These are phyloP conservation scores for Yamadazyma atmosphaerica DNA, from an alignment of 1,139 yeast species.

Conservation along the genomic window DNA sequence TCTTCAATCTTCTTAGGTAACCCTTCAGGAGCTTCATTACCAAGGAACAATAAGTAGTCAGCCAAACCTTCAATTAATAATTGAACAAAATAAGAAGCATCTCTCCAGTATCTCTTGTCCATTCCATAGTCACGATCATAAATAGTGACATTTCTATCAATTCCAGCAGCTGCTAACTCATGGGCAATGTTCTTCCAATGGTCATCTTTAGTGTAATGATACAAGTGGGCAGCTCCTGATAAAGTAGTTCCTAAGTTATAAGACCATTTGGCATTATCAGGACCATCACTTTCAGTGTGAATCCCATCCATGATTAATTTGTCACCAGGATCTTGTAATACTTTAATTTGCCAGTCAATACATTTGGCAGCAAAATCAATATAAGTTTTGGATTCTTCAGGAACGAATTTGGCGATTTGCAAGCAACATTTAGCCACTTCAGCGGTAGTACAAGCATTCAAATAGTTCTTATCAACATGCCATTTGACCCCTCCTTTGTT, in stretches of 20 bases:
- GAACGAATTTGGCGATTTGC: conserved; percentile 56
- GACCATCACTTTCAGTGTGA: conserved; percentile 45
- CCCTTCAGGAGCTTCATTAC: conserved; percentile 44
- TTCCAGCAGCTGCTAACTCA: conserved; percentile 60
- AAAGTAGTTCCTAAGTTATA: conserved; percentile 70
- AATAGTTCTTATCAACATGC: conserved; percentile 62
- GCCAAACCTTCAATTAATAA: conserved; percentile 68
- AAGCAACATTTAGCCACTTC: conserved; percentile 70
- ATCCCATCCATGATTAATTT: conserved; percentile 65
- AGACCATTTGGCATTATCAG: conserved; percentile 61
- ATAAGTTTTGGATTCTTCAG: conserved; percentile 43
- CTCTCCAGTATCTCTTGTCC: conserved; percentile 64
- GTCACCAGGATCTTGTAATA: conserved; percentile 55
- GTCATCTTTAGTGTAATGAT: conserved; percentile 50
- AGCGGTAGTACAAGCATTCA: conserved; percentile 69
- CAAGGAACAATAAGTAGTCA: conserved; percentile 56
- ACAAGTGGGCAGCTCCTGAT: conserved; percentile 55
- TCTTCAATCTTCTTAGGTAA: conserved; percentile 36
- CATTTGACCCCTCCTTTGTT: conserved; percentile 64
- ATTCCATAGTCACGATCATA: conserved; percentile 66
- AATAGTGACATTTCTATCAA: conserved; percentile 54
- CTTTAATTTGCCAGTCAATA: conserved; percentile 54
- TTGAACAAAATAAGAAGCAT: conserved; percentile 63
- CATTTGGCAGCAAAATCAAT: conserved; percentile 55
- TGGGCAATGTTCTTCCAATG: conserved; percentile 59